phyloP scores from a whole-genome alignment of 495 filamentous ascomycete species.

The Penicillium coffeae region DNA sequence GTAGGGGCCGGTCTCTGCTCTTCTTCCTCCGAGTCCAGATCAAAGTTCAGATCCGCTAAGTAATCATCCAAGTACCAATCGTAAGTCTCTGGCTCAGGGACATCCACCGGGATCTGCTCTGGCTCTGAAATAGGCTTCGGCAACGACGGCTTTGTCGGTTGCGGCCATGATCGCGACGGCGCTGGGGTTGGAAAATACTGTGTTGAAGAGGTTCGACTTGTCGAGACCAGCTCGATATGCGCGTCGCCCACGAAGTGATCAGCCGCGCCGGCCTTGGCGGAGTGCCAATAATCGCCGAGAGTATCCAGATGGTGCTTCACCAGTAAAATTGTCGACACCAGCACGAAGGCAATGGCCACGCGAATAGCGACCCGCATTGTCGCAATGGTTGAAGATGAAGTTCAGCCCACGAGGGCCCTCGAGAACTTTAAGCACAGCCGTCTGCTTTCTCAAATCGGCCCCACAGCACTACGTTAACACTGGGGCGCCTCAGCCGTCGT shows the following conservation, averaged over 20 bases:
- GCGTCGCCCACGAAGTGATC: constrained; percentile 11
- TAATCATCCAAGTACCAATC: constrained; percentile 4
- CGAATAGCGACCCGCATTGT: constrained; percentile 17
- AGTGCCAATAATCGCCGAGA: constrained; percentile 11
- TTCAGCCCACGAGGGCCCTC: not conserved
- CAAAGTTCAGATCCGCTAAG: not conserved
- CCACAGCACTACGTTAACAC: constrained; percentile 5
- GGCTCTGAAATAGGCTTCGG: constrained; percentile 5
- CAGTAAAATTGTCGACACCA: constrained; percentile 16
- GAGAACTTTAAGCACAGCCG: not conserved
- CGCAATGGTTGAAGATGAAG: not conserved
- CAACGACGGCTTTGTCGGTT: constrained; percentile 8
- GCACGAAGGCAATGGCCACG: constrained; percentile 1
- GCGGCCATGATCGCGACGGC: constrained; percentile 5
- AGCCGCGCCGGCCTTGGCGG: not conserved
- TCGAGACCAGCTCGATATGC: constrained; percentile 29
- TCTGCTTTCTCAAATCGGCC: not conserved
- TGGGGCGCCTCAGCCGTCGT: constrained; percentile 3
- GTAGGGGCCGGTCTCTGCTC: constrained; percentile 10
- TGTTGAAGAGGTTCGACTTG: not conserved
- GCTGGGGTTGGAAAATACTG: not conserved
- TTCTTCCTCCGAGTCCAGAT: not conserved
- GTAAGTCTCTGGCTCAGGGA: constrained; percentile 11
- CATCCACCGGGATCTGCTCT: constrained; percentile 17
- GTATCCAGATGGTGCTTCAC: constrained; percentile 21